phyloP scores from a whole-genome alignment of 2,329 filamentous ascomycete genomes.

The Talaromyces sp. region DNA sequence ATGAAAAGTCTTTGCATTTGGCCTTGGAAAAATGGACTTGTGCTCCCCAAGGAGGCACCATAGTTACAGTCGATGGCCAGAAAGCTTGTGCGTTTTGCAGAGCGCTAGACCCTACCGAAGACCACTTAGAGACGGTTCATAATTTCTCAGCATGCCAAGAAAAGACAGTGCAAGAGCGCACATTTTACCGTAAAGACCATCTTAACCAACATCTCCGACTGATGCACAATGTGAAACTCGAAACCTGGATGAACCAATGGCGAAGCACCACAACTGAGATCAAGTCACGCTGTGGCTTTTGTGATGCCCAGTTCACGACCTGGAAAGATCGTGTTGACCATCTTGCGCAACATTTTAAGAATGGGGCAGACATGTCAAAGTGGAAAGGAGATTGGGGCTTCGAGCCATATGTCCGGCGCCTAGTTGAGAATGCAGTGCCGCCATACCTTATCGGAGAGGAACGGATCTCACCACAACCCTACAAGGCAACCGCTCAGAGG shows the following conservation, averaged over 20 bases:
- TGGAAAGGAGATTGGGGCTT: conserved; percentile 42
- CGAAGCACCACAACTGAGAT: conserved; percentile 53
- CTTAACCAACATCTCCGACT: conserved; percentile 57
- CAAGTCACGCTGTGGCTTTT: conserved; percentile 46
- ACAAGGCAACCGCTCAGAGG: conserved; percentile 15
- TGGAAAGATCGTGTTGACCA: conserved; percentile 44
- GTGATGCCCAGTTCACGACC: conserved; percentile 33
- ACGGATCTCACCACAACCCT: conserved; percentile 30
- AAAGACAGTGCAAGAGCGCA: conserved; percentile 56
- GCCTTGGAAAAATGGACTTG: conserved; percentile 58
- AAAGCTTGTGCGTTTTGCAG: conserved; percentile 58
- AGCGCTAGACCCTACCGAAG: conserved; percentile 47
- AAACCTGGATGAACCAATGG: conserved; percentile 55
- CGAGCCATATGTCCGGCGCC: conserved; percentile 30
- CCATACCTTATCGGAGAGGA: conserved; percentile 35
- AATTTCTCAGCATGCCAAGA: conserved; percentile 57
- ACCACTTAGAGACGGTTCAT: conserved; percentile 54
- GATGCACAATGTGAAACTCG: conserved; percentile 56
- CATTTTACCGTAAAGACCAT: conserved; percentile 61
- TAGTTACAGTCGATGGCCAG: conserved; percentile 43
- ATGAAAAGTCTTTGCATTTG: conserved; percentile 56
- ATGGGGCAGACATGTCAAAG: conserved; percentile 32
- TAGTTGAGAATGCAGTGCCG: conserved; percentile 33
- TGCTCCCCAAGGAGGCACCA: conserved; percentile 53
- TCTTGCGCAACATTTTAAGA: conserved; percentile 37